phyloP scores from a whole-genome alignment of 352 stramenopile genomes.

The Globisporangium ultimum region DNA sequence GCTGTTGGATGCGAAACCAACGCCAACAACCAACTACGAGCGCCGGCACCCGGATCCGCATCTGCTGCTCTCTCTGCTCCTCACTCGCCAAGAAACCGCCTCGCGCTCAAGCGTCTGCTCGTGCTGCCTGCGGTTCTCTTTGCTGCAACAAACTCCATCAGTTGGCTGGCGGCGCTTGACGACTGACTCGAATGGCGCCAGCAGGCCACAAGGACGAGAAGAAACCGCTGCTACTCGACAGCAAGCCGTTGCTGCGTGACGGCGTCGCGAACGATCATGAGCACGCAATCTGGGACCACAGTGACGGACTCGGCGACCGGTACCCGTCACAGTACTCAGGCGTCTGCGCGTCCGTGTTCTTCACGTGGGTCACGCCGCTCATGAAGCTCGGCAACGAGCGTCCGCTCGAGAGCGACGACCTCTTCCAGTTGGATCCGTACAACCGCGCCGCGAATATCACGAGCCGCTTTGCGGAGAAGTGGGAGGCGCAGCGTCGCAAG shows the following conservation, averaged over 20 bases:
- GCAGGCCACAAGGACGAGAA: conserved; percentile 14
- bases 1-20: too few relatives aligned
- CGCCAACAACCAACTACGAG: too few relatives aligned
- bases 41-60: too few relatives aligned
- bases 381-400: conserved; percentile 70
- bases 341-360: conserved; percentile 53
- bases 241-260: conserved; percentile 21
- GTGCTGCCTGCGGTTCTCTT: too few relatives aligned
- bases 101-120: too few relatives aligned
- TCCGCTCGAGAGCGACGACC: conserved; percentile 59
- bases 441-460: conserved; percentile 43
- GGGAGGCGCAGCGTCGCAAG: conserved; percentile 23
- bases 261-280: neutral
- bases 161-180: too few relatives aligned
- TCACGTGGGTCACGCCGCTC: conserved; percentile 74
- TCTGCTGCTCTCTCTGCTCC: too few relatives aligned
- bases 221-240: conserved; percentile 18
- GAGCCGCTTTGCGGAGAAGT: conserved; percentile 37
- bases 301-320: conserved; percentile 34
- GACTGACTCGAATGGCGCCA: too few relatives aligned
- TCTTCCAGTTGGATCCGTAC: conserved; percentile 60
- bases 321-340: conserved; percentile 57
- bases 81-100: too few relatives aligned
- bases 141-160: too few relatives aligned
- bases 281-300: neutral